Conservation (phyloP, 2,329 filamentous ascomycete genomes). For the Trichophyton benhamiae region DNA sequence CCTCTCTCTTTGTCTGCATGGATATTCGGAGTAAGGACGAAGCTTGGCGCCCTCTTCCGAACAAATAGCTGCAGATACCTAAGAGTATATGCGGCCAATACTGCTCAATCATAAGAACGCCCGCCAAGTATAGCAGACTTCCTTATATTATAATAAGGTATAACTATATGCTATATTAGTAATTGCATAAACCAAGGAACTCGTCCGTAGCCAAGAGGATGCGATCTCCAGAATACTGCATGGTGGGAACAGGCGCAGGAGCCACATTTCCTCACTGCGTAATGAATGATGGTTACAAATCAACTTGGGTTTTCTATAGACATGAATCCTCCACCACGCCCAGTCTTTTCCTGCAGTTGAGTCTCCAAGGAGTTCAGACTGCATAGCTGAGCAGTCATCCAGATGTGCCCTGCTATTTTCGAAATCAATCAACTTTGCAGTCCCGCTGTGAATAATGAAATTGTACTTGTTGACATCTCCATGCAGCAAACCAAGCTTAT, state of each 20-base stretch:
- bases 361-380: background rate
- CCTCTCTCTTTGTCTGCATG: too few relatives aligned
- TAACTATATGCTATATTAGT: background rate
- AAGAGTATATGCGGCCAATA: background rate
- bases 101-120: background rate
- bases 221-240: background rate
- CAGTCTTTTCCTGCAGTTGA: background rate
- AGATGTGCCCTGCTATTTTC: background rate
- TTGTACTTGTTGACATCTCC: slow-evolving; percentile 6
- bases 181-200: background rate
- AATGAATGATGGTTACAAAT: background rate
- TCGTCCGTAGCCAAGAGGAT: background rate
- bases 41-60: background rate
- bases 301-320: background rate
- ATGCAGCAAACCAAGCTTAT: slow-evolving; percentile 2
- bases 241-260: background rate
- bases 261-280: background rate
- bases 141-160: background rate
- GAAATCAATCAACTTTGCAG: slow-evolving; percentile 1
- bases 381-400: background rate
- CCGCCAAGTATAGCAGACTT: background rate
- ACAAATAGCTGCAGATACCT: background rate
- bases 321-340: slow-evolving; percentile 13
- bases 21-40: too few relatives aligned
- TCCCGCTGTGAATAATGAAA: background rate